Conservation (phyloP, 1,284 basidiomycete genomes). For the Athelia psychrophila region DNA sequence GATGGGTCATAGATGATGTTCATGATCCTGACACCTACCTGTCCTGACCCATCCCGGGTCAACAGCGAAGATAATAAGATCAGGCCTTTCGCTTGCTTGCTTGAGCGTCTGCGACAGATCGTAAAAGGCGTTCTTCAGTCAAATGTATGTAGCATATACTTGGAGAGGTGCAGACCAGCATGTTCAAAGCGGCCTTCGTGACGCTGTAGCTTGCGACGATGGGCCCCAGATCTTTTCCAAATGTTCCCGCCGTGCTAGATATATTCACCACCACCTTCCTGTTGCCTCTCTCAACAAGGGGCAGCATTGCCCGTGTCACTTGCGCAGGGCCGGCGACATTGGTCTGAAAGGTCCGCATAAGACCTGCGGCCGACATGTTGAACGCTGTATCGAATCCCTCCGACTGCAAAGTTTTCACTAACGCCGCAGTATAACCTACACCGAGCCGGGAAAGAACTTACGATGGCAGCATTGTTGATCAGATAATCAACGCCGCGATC, state of each 20-base stretch:
- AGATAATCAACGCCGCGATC: conserved; percentile 32
- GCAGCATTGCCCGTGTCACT: conserved; percentile 26
- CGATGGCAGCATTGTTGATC: conserved; percentile 37
- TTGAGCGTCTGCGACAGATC: conserved; percentile 26
- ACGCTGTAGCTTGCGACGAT: conserved; percentile 25
- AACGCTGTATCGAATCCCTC: conserved; percentile 21
- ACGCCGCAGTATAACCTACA: no score
- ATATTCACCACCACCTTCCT: conserved; percentile 34
- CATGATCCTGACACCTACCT: no score
- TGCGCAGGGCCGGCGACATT: conserved; percentile 33
- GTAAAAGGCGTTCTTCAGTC: neutral
- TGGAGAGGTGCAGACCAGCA: conserved; percentile 23
- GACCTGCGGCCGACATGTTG: conserved; percentile 14
- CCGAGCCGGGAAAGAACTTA: conserved; percentile 11
- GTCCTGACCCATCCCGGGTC: conserved; percentile 32
- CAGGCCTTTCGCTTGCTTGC: conserved; percentile 21
- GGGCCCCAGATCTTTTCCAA: conserved; percentile 20
- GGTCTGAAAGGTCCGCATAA: conserved; percentile 19
- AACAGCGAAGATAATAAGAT: conserved; percentile 19
- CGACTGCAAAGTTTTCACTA: no score
- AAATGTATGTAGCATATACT: neutral
- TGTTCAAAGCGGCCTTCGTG: conserved; percentile 27
- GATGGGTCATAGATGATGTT: no score
- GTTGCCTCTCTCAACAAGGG: conserved; percentile 25
- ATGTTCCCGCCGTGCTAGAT: conserved; percentile 27